Evolutionary conservation across 441 rosid species (phyloP).

Genomic region (Brassica balearica): DNA sequence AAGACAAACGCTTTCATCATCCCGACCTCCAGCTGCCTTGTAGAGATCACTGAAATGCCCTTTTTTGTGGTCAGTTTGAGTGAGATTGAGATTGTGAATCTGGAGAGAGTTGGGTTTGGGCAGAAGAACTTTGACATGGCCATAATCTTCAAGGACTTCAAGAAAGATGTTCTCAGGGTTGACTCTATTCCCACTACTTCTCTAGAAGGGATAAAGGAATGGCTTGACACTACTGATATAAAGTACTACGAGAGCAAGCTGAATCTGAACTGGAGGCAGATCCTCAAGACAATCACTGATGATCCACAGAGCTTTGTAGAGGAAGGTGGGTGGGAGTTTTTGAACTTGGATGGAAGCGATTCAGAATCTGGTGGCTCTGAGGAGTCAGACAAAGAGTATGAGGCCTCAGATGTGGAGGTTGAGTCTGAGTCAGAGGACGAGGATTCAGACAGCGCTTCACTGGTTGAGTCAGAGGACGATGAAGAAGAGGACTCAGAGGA

Average conservation of each 20-base stretch:
- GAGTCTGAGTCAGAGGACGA: constrained; percentile 84
- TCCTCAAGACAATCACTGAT: constrained; percentile 81
- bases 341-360: constrained; percentile 87
- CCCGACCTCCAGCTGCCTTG: constrained; percentile 91
- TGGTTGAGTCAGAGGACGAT: constrained; percentile 89
- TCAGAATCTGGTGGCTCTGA: constrained; percentile 77
- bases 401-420: constrained; percentile 79
- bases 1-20: constrained; percentile 81
- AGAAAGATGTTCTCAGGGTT: constrained; percentile 79
- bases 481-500: constrained; percentile 73
- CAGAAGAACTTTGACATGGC: constrained; percentile 96
- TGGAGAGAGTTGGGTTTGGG: constrained; percentile 91
- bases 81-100: constrained; percentile 93
- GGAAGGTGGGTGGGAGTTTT: constrained; percentile 93
- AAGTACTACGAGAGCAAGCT: constrained; percentile 92
- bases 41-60: constrained; percentile 81
- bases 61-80: constrained; percentile 80
- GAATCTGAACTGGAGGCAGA: constrained; percentile 93
- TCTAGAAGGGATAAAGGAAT: constrained; percentile 87
- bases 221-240: constrained; percentile 89
- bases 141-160: constrained; percentile 87
- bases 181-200: constrained; percentile 86
- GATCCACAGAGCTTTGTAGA: constrained; percentile 87
- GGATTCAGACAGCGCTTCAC: constrained; percentile 69
- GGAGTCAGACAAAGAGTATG: constrained; percentile 87